Evolutionary conservation across 176 grass and related monocot genomes (phyloP).

Genomic region (Bonia amplexicaulis): DNA sequence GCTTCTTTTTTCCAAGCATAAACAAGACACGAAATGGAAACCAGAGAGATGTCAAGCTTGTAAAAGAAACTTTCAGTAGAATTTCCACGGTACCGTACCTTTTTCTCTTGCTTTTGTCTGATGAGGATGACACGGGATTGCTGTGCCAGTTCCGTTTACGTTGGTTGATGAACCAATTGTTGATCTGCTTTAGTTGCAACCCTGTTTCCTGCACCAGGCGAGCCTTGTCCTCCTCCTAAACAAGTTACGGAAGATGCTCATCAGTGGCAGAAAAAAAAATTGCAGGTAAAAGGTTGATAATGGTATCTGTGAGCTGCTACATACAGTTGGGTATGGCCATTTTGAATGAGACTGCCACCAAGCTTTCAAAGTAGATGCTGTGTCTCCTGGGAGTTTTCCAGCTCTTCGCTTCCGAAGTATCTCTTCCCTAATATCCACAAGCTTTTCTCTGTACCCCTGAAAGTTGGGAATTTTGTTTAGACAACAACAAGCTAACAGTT

Average conservation of each 20-base stretch:
- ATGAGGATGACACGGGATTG: conserved; percentile 58
- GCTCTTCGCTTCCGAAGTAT: conserved; percentile 94
- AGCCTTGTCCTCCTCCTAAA: conserved; percentile 93
- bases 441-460: conserved; percentile 95
- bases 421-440: conserved; percentile 92
- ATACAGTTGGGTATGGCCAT: conserved; percentile 96
- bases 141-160: conserved; percentile 98
- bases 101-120: conserved; percentile 90
- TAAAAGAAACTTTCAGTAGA: neutral
- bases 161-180: conserved; percentile 99
- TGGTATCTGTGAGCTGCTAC: neutral
- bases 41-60: neutral
- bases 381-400: conserved; percentile 93
- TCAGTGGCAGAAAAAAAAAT: neutral
- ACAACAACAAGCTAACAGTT: neutral
- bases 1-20: conserved; percentile 43
- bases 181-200: conserved; percentile 94
- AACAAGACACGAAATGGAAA: conserved; percentile 14
- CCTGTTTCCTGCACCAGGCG: conserved; percentile 90
- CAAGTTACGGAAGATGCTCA: neutral
- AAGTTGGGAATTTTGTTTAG: conserved; percentile 3
- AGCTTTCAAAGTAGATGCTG: conserved; percentile 74
- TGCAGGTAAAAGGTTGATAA: neutral
- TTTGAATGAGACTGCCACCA: conserved; percentile 98
- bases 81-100: conserved; percentile 32